Percentiles rank a stretch among this genome's conserved stretches.
Evolutionary conservation across 148 eudicot genomes (phyloP).

Genomic region (Chenopodium berlandieri): DNA sequence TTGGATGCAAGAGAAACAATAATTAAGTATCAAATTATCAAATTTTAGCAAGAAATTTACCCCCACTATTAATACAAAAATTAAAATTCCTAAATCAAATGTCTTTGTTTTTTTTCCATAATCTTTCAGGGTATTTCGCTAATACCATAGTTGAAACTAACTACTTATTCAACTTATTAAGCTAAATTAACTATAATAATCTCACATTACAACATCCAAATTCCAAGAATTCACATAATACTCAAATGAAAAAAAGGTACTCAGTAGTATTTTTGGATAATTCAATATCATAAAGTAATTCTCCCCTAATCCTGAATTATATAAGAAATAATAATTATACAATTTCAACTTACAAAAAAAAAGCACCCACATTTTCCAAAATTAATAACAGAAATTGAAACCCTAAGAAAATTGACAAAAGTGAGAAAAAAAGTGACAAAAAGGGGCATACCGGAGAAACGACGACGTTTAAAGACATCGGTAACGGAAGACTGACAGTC

Average conservation of each 20-base stretch:
- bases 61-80: no score
- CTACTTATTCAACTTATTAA: background rate
- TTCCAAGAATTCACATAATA: background rate
- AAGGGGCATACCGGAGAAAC: constrained; percentile 16
- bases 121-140: no score
- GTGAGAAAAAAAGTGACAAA: background rate
- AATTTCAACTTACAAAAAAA: constrained; percentile 6
- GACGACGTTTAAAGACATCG: background rate
- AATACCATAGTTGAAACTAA: background rate
- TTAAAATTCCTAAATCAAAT: no score
- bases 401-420: constrained; percentile 1
- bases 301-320: background rate
- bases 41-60: background rate
- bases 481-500: background rate
- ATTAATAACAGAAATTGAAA: background rate
- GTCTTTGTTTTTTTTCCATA: no score
- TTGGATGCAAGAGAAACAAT: background rate
- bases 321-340: background rate
- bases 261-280: background rate
- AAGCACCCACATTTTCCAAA: background rate
- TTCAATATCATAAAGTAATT: background rate
- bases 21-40: background rate
- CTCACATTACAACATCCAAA: background rate
- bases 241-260: background rate
- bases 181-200: background rate